Conservation (phyloP, 1,284 basidiomycete species). For the Neotropicomus parvogracilis region DNA sequence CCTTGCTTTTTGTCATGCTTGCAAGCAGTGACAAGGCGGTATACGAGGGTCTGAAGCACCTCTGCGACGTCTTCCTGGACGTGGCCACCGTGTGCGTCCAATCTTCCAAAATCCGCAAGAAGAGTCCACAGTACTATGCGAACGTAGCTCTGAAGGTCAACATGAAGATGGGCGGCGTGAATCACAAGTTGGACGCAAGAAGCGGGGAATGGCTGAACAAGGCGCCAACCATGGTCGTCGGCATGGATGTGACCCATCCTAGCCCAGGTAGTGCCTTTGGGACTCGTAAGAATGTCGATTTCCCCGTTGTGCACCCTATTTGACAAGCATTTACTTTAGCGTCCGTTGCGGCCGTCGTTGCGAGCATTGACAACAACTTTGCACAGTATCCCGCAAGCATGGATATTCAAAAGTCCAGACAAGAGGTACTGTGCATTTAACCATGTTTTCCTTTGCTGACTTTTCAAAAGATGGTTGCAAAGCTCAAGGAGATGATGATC, state of each 20-base stretch:
- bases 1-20: slow-evolving; percentile 55
- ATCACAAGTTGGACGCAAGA: slow-evolving; percentile 56
- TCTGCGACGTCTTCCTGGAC: slow-evolving; percentile 65
- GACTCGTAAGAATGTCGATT: slow-evolving; percentile 35
- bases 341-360: slow-evolving; percentile 78
- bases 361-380: slow-evolving; percentile 58
- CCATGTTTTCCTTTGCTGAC: slow-evolving; percentile 6
- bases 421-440: slow-evolving; percentile 50
- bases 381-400: slow-evolving; percentile 71
- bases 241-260: slow-evolving; percentile 83
- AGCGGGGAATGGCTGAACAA: slow-evolving; percentile 54
- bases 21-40: slow-evolving; percentile 67
- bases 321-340: slow-evolving; percentile 36
- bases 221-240: slow-evolving; percentile 71
- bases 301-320: neutral
- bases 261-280: slow-evolving; percentile 61
- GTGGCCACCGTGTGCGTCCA: slow-evolving; percentile 74
- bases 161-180: slow-evolving; percentile 77
- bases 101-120: slow-evolving; percentile 60
- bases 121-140: slow-evolving; percentile 65
- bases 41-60: slow-evolving; percentile 69
- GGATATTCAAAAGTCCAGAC: slow-evolving; percentile 66
- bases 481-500: slow-evolving; percentile 64
- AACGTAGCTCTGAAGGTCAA: slow-evolving; percentile 80
- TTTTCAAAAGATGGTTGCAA: slow-evolving; percentile 62